Conservation (phyloP, 1,284 basidiomycete species). For the Ustilago esculenta region DNA sequence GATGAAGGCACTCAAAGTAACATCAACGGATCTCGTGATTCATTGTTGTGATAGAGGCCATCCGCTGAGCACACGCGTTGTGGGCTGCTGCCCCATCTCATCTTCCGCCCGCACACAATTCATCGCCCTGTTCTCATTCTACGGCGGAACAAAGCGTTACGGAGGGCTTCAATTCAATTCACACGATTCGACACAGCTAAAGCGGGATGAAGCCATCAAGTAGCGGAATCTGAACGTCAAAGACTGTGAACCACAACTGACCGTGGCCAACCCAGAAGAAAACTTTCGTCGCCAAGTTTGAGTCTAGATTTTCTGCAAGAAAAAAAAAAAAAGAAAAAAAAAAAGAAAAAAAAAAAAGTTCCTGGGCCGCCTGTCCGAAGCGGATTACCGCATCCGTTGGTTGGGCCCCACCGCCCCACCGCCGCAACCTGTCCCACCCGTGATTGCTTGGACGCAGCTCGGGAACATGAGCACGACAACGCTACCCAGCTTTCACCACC, state of each 20-base stretch:
- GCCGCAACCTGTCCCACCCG: no score
- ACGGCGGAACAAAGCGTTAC: not conserved
- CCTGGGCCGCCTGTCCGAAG: not conserved
- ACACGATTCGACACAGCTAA: not conserved
- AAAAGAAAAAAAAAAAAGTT: not conserved
- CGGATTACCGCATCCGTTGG: slow-evolving; percentile 15
- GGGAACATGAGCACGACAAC: not conserved
- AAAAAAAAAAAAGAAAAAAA: not conserved
- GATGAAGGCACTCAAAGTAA: no score
- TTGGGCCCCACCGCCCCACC: slow-evolving; percentile 1
- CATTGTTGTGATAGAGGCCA: no score
- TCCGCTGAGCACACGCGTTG: no score
- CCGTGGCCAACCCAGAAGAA: slow-evolving; percentile 11
- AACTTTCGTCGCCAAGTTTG: not conserved
- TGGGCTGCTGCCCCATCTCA: no score
- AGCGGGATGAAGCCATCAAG: not conserved
- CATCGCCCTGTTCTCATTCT: not conserved
- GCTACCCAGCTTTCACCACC: slow-evolving; percentile 23
- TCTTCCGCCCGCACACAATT: not conserved
- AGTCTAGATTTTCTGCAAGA: slow-evolving; percentile 22
- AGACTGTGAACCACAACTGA: not conserved
- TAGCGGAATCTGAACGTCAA: not conserved
- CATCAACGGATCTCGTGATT: no score
- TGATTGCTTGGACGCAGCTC: not conserved
- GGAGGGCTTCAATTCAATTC: not conserved